Conservation (phyloP, 345 rosid species). For the Lenwebbia sp. region DNA sequence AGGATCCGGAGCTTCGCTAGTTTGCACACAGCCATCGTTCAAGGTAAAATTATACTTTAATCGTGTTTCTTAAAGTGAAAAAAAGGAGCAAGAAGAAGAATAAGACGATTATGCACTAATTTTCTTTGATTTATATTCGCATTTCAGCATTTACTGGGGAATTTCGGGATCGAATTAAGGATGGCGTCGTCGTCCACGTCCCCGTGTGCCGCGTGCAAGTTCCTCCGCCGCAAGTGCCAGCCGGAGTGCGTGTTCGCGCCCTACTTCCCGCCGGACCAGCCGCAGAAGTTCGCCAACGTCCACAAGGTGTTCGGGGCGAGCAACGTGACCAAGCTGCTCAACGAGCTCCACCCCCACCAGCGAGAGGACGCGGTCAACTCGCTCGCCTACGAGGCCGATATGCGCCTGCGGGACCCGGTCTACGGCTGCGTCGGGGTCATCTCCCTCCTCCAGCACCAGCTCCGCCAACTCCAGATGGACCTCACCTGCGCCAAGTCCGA, state of each 20-base stretch:
- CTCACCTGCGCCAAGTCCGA: slow-evolving; percentile 18
- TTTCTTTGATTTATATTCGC: not conserved
- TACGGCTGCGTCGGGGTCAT: slow-evolving; percentile 21
- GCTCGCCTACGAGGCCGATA: slow-evolving; percentile 16
- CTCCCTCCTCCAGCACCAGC: slow-evolving; percentile 18
- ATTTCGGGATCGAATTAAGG: not conserved
- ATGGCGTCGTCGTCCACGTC: slow-evolving; percentile 14
- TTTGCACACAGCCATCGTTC: not conserved
- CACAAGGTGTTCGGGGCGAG: slow-evolving; percentile 18
- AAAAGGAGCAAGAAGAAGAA: not conserved
- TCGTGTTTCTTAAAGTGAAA: not conserved
- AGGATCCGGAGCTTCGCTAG: not conserved
- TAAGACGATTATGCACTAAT: not conserved
- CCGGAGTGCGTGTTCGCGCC: slow-evolving; percentile 20
- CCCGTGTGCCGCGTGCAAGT: slow-evolving; percentile 19
- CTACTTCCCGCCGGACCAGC: slow-evolving; percentile 19
- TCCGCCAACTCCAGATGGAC: slow-evolving; percentile 18
- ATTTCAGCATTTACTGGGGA: not conserved
- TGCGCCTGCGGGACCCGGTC: slow-evolving; percentile 15
- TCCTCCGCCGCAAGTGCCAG: slow-evolving; percentile 17
- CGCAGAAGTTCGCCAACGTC: slow-evolving; percentile 14
- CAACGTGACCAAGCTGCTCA: slow-evolving; percentile 18
- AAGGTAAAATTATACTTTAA: not conserved
- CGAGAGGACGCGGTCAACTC: slow-evolving; percentile 18
- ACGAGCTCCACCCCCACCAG: slow-evolving; percentile 19